Evolutionary conservation across 1,139 yeast genomes (phyloP).

Genomic region (Debaryomyces nepalensis): DNA sequence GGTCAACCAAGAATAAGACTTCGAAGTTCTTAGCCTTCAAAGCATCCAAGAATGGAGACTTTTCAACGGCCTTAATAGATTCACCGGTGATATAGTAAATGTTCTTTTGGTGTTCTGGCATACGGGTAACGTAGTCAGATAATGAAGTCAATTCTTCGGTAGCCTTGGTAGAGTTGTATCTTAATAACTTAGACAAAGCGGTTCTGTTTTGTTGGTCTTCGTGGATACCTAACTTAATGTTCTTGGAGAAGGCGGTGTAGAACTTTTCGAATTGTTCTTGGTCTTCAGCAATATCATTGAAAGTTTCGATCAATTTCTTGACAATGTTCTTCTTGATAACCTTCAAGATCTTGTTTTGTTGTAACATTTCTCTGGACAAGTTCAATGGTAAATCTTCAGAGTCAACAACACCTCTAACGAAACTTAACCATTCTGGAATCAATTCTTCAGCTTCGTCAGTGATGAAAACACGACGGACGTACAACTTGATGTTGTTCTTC

Average conservation of each 20-base stretch:
- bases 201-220: conserved; percentile 98
- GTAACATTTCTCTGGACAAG: conserved; percentile 99
- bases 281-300: conserved; percentile 99
- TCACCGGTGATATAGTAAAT: conserved; percentile 99
- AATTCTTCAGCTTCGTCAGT: conserved; percentile 99
- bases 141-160: conserved; percentile 92
- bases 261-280: conserved; percentile 98
- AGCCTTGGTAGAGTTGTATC: conserved; percentile 97
- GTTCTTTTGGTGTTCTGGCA: conserved; percentile 99
- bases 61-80: conserved; percentile 95
- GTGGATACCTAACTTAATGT: conserved; percentile 98
- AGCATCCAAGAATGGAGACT: conserved; percentile 99
- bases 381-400: conserved; percentile 99
- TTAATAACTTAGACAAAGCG: conserved; percentile 92
- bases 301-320: conserved; percentile 97
- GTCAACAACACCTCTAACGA: conserved; percentile 99
- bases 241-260: conserved; percentile 98
- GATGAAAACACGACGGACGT: conserved; percentile 99
- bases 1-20: conserved; percentile 97
- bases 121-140: conserved; percentile 96
- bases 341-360: conserved; percentile 99
- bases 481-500: conserved; percentile 98
- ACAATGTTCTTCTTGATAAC: conserved; percentile 99
- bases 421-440: conserved; percentile 98
- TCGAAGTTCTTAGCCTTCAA: conserved; percentile 98